Conservation (phyloP, 805 yeast genomes). For the Suhomyces tanzawaensis region DNA sequence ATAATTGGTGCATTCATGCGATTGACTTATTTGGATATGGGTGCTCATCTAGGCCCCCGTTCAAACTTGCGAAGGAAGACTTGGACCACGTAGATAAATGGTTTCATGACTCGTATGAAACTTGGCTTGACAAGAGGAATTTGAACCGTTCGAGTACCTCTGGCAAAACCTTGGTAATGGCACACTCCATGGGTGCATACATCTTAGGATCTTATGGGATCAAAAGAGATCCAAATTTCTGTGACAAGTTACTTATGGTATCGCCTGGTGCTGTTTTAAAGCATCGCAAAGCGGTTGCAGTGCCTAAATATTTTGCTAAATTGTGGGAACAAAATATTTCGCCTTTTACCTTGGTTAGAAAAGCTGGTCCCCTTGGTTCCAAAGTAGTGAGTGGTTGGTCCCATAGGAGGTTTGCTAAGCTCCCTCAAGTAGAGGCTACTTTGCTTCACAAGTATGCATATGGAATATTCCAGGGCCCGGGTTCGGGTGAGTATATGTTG, state of each 20-base stretch:
- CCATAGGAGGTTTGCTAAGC: slow-evolving; percentile 67
- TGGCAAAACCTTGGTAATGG: slow-evolving; percentile 54
- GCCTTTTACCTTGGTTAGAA: slow-evolving; percentile 79
- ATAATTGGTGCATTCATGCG: slow-evolving; percentile 75
- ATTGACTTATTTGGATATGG: slow-evolving; percentile 91
- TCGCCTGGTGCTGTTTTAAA: slow-evolving; percentile 86
- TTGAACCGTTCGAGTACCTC: slow-evolving; percentile 19
- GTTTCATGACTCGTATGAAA: slow-evolving; percentile 62
- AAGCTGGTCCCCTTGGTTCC: slow-evolving; percentile 80
- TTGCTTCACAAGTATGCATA: slow-evolving; percentile 78
- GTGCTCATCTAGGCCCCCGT: slow-evolving; percentile 76
- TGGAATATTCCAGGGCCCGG: slow-evolving; percentile 78
- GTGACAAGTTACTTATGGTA: slow-evolving; percentile 68
- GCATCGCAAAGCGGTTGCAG: slow-evolving; percentile 39
- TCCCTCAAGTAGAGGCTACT: slow-evolving; percentile 43
- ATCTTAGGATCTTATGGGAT: slow-evolving; percentile 66
- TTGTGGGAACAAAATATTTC: slow-evolving; percentile 87
- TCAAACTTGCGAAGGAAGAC: slow-evolving; percentile 43
- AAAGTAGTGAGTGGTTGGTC: slow-evolving; percentile 89
- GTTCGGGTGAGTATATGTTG: slow-evolving; percentile 92
- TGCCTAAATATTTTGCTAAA: slow-evolving; percentile 75
- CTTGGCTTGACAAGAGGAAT: slow-evolving; percentile 57
- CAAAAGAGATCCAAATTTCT: slow-evolving; percentile 52
- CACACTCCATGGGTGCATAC: slow-evolving; percentile 95
- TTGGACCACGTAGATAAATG: slow-evolving; percentile 54